Percentiles rank a stretch among this genome's conserved stretches.
Evolutionary conservation across 129 eudicot species (phyloP).

Genomic region (Daucus carota): DNA sequence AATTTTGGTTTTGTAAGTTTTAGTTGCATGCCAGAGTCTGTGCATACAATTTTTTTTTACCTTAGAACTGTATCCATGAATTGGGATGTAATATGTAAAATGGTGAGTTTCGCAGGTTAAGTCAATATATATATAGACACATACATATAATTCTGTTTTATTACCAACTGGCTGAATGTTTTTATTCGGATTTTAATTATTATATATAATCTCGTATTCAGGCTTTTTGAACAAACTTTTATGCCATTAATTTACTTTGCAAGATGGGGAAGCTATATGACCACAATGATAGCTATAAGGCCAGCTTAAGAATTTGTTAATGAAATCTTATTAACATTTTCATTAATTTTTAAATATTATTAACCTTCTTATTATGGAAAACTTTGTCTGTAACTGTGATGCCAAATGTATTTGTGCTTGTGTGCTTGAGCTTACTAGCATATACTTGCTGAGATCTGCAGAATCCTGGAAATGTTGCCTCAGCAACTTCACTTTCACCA

Average conservation of each 20-base stretch:
- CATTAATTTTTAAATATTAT: too few relatives aligned
- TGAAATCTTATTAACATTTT: too few relatives aligned
- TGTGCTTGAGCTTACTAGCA: neutral
- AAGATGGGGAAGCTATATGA: neutral
- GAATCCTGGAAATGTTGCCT: slow-evolving; percentile 75
- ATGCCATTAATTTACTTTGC: neutral
- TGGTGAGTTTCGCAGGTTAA: neutral
- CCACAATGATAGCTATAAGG: neutral
- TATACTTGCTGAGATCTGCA: slow-evolving; percentile 22
- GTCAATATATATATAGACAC: too few relatives aligned
- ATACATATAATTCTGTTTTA: neutral
- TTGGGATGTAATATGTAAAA: neutral
- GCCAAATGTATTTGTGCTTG: neutral
- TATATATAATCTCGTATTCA: neutral
- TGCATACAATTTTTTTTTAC: neutral
- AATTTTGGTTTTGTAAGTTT: neutral
- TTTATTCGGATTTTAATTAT: neutral
- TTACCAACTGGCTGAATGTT: neutral
- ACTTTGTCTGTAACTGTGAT: too few relatives aligned
- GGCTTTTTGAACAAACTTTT: neutral
- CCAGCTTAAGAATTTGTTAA: neutral
- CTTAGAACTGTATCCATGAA: neutral
- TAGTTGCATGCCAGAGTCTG: neutral
- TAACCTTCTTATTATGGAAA: too few relatives aligned
- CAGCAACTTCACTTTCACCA: slow-evolving; percentile 78